These are phyloP conservation scores for Xerocomellus intermedius DNA, from an alignment of 768 basidiomycete genomes.

Conservation along the genomic window DNA sequence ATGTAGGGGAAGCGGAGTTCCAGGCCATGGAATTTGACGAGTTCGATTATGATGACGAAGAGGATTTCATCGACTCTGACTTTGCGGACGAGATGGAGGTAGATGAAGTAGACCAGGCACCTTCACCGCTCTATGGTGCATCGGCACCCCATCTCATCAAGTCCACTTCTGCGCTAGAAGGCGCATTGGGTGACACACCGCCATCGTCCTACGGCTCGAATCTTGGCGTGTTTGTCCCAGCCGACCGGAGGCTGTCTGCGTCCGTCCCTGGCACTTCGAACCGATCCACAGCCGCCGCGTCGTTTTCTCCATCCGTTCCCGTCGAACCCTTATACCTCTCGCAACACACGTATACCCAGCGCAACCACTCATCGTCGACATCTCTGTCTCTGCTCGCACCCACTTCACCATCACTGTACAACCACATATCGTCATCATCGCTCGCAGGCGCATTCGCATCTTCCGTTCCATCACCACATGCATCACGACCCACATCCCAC, in stretches of 20 bases:
- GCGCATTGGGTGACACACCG: slow-evolving; percentile 29
- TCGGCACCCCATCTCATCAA: slow-evolving; percentile 26
- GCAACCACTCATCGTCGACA: slow-evolving; percentile 16
- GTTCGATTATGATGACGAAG: slow-evolving; percentile 34
- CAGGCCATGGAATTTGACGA: slow-evolving; percentile 32
- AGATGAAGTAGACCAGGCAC: slow-evolving; percentile 15
- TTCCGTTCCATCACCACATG: slow-evolving; percentile 10
- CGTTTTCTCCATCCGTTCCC: slow-evolving; percentile 2
- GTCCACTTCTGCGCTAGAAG: slow-evolving; percentile 33
- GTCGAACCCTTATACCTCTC: slow-evolving; percentile 17
- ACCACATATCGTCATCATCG: slow-evolving; percentile 20
- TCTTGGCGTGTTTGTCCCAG: slow-evolving; percentile 10
- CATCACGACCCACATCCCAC: slow-evolving; percentile 13
- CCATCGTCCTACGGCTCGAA: slow-evolving; percentile 12
- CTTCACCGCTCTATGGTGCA: slow-evolving; percentile 21
- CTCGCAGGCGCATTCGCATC: slow-evolving; percentile 29
- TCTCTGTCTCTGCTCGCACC: slow-evolving; percentile 21
- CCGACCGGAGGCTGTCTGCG: slow-evolving; percentile 32
- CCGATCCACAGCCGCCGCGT: slow-evolving; percentile 7
- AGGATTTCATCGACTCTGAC: slow-evolving; percentile 31
- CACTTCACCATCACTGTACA: slow-evolving; percentile 18
- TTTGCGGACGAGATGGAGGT: slow-evolving; percentile 35
- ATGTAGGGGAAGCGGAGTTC: slow-evolving; percentile 6
- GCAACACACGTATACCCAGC: slow-evolving; percentile 25
- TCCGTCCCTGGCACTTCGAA: slow-evolving; percentile 32